Evolutionary conservation across 2,329 filamentous ascomycete species (phyloP).

Genomic region (Nigrospora oryzae): DNA sequence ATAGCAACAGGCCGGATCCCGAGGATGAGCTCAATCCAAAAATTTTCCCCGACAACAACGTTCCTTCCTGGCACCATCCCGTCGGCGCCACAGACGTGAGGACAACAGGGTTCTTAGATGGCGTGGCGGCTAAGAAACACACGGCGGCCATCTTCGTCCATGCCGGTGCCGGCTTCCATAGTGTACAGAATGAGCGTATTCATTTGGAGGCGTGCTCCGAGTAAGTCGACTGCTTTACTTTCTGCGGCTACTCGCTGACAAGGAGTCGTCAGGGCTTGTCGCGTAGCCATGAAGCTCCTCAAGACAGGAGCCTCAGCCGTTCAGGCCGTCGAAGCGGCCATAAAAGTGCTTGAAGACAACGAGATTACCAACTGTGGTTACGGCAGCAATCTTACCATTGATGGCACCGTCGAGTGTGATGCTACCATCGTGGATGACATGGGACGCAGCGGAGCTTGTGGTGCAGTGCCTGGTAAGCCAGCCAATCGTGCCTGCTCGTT

Average conservation of each 20-base stretch:
- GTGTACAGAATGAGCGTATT: constrained; percentile 70
- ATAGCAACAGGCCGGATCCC: neutral
- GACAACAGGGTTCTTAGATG: constrained; percentile 33
- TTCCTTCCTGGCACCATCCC: too few relatives aligned
- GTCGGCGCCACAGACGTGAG: constrained; percentile 4
- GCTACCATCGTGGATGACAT: constrained; percentile 87
- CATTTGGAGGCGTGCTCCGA: constrained; percentile 83
- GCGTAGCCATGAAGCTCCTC: constrained; percentile 72
- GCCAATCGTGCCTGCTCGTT: constrained; percentile 24
- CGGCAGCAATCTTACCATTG: constrained; percentile 87
- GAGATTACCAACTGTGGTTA: constrained; percentile 96
- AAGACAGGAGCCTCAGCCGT: constrained; percentile 71
- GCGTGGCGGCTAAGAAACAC: constrained; percentile 22
- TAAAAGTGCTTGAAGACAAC: constrained; percentile 81
- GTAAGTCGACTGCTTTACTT: constrained; percentile 43
- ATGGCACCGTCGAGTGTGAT: constrained; percentile 90
- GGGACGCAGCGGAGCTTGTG: constrained; percentile 86
- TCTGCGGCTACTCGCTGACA: neutral
- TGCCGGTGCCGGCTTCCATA: constrained; percentile 92
- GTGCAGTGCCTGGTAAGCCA: constrained; percentile 76
- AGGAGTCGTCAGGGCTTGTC: constrained; percentile 59
- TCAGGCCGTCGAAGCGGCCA: constrained; percentile 83
- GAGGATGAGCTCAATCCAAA: neutral
- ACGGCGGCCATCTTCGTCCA: constrained; percentile 78
- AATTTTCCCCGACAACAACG: neutral